phyloP scores from a whole-genome alignment of 2,329 filamentous ascomycete genomes.

The Proliferodiscus dingleyae region DNA sequence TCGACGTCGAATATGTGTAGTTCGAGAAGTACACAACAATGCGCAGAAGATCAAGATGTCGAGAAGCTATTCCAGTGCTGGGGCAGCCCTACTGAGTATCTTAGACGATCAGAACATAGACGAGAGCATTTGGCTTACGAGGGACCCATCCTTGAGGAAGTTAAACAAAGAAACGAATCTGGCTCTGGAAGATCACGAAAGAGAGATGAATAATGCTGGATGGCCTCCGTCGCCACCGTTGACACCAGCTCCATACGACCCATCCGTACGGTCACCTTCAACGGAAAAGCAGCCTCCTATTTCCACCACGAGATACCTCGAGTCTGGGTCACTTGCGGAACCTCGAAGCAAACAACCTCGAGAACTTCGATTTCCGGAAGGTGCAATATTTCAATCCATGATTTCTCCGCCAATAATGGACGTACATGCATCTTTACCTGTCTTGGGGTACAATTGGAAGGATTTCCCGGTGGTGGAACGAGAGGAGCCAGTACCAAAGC shows the following conservation, averaged over 20 bases:
- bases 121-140: conserved; percentile 19
- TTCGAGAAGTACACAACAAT: conserved; percentile 47
- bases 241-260: not conserved
- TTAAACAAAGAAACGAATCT: conserved; percentile 11
- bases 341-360: not conserved
- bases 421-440: not conserved
- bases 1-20: conserved; percentile 48
- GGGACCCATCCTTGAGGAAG: conserved; percentile 10
- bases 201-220: not conserved
- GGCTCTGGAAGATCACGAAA: not conserved
- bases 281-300: not conserved
- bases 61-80: conserved; percentile 35
- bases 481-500: not conserved
- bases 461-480: not conserved
- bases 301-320: not conserved
- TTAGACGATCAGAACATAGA: conserved; percentile 23
- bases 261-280: not conserved
- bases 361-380: not conserved
- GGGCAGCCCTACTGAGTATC: conserved; percentile 17
- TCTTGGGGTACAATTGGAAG: not conserved
- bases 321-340: not conserved
- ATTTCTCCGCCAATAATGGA: not conserved
- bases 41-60: conserved; percentile 45
- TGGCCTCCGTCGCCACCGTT: not conserved
- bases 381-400: not conserved